Evolutionary conservation across 768 basidiomycete genomes (phyloP), one percentile per base, ranked within the genome.

Genomic region (Lactarius akahatsu): DNA sequence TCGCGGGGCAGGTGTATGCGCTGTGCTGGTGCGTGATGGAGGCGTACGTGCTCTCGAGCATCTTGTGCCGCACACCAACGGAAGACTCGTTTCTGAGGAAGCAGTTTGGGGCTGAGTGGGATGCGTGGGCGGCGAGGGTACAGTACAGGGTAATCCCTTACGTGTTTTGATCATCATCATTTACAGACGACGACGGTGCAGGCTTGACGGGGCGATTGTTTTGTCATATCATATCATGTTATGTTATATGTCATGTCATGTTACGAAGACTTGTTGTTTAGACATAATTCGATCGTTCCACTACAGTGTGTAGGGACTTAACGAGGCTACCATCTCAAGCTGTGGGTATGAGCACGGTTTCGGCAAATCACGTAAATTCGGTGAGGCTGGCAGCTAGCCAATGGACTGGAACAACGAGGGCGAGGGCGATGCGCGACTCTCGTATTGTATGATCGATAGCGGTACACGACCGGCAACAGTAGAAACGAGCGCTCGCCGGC

Each of bases 61-160:
- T 68, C 10, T n/a, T 69, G 28, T 40, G 47, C 8, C 69, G 69
- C 41, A 38, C 66, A 2, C 62, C 66, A 32, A 36, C 43, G 11
- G 69, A 69, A 28, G 69, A 69, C 38, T 62, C 61, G 18, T 58
- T 69, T 18, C 28, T 69, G 18, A 45, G 41, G 59, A 63, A 59
- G 50, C 66, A 68, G 40, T 69, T 69, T 58, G 66, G 66, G n/a
- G 41, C 41, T 5, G 55, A 68, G 56, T 69, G 69, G 69, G 69
- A 69, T 7, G 66, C 54, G 9, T 69, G 69, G 69, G 69, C 69
- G 55, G 55, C 45, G 40, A 63, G 59, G 13, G 69, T 69, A 40
- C 59, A 58, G 10, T 69, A 68, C 59, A 63, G 66, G 40, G 54
- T 69, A 43, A 63, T 69, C 28, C 69, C 69, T 15, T 66, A 62